Evolutionary conservation across 805 yeast species (phyloP).

Genomic region (Wickerhamomyces canadensis): DNA sequence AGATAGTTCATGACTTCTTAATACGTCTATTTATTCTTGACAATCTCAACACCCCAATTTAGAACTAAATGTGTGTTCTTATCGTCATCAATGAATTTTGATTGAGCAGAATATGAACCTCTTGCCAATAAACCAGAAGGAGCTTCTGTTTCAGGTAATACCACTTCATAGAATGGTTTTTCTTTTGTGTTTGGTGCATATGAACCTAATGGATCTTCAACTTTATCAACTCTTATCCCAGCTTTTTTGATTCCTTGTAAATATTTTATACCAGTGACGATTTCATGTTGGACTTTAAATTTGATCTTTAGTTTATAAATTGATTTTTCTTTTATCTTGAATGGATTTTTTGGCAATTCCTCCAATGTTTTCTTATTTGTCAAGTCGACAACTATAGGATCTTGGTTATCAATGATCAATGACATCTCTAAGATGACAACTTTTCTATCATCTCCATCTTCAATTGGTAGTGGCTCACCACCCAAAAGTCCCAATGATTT

Average conservation of each 20-base stretch:
- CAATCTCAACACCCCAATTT: constrained; percentile 84
- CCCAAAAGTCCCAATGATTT: constrained; percentile 73
- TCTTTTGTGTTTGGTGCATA: constrained; percentile 83
- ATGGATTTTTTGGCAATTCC: constrained; percentile 55
- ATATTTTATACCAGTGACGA: constrained; percentile 85
- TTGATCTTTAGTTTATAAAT: constrained; percentile 65
- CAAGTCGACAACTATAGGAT: constrained; percentile 63
- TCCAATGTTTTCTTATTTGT: constrained; percentile 57
- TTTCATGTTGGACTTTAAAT: constrained; percentile 84
- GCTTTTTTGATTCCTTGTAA: constrained; percentile 80
- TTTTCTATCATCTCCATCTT: constrained; percentile 60
- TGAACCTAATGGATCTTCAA: constrained; percentile 85
- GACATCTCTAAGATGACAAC: constrained; percentile 80
- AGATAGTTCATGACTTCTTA: too few species aligned
- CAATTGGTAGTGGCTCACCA: constrained; percentile 56
- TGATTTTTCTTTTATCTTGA: constrained; percentile 74
- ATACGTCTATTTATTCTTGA: constrained; percentile 45
- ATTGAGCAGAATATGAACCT: constrained; percentile 75
- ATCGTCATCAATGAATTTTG: constrained; percentile 87
- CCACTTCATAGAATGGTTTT: constrained; percentile 68
- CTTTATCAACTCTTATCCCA: constrained; percentile 80
- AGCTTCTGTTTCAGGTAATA: constrained; percentile 71
- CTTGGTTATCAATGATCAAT: constrained; percentile 60
- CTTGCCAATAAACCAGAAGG: constrained; percentile 88
- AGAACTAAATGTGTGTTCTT: constrained; percentile 63